phyloP scores from a whole-genome alignment of 306 rosid genomes.

The Castanea crenata region DNA sequence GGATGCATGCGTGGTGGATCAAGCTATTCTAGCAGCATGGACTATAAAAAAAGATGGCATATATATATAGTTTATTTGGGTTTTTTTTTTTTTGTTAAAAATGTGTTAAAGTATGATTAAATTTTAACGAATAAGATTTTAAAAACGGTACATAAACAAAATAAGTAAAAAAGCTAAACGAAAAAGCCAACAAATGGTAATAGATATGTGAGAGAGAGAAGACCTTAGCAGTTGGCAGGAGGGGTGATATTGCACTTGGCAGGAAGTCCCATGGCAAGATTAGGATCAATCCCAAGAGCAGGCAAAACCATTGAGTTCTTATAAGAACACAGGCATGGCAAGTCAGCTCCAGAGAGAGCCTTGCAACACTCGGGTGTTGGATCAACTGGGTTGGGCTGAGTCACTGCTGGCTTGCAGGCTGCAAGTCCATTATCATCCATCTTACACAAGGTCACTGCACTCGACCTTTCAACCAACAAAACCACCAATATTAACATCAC shows the following conservation, averaged over 20 bases:
- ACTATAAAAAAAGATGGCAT: too few relatives aligned
- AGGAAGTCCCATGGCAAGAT: conserved; percentile 47
- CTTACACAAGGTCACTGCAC: conserved; percentile 22
- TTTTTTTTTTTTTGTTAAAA: too few relatives aligned
- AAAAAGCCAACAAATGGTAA: too few relatives aligned
- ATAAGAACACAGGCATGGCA: conserved; percentile 42
- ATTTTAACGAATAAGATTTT: too few relatives aligned
- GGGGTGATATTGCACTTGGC: conserved; percentile 43
- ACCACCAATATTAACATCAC: neutral
- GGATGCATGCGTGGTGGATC: too few relatives aligned
- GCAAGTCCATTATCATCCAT: conserved; percentile 21
- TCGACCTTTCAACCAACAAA: conserved; percentile 12
- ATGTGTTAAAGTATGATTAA: too few relatives aligned
- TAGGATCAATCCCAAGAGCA: conserved; percentile 38
- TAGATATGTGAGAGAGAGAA: neutral
- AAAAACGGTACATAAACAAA: too few relatives aligned
- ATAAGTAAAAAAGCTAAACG: too few relatives aligned
- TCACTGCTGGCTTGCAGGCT: conserved; percentile 45
- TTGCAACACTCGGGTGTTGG: conserved; percentile 35
- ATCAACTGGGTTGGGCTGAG: conserved; percentile 24
- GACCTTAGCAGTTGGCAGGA: conserved; percentile 34
- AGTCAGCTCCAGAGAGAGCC: conserved; percentile 35
- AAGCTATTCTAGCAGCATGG: too few relatives aligned
- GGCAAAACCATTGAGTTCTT: conserved; percentile 30
- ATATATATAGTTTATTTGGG: too few relatives aligned